Conservation (phyloP, 805 yeast species). For the Metschnikowia baotianmanensis region DNA sequence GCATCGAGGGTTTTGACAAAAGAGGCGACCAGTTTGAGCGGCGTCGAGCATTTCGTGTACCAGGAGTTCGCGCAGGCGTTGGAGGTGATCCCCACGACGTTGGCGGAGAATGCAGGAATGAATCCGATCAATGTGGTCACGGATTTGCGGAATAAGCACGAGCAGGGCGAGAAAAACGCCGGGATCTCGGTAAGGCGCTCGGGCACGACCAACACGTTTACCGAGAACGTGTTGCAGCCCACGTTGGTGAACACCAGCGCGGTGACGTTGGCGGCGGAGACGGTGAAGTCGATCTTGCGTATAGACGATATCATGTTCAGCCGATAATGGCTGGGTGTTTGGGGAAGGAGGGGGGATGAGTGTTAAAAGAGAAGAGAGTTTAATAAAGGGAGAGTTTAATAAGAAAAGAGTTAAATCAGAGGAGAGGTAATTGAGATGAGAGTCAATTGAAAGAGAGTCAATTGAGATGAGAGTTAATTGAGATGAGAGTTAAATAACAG, state of each 20-base stretch:
- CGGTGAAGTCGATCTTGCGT: conserved; percentile 92
- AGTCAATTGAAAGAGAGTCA: no score
- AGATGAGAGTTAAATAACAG: no score
- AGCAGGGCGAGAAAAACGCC: conserved; percentile 85
- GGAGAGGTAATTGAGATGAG: no score
- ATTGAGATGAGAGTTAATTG: no score
- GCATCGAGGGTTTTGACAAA: conserved; percentile 69
- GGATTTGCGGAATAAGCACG: conserved; percentile 88
- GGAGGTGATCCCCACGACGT: conserved; percentile 89
- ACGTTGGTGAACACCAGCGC: conserved; percentile 94
- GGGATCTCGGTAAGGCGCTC: conserved; percentile 95
- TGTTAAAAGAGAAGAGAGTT: no score
- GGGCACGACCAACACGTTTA: conserved; percentile 85
- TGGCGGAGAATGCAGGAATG: conserved; percentile 94
- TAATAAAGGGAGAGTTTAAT: no score
- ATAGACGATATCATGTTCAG: conserved; percentile 92
- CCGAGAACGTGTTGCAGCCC: conserved; percentile 96
- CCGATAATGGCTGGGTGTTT: conserved; percentile 10
- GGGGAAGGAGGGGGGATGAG: no score
- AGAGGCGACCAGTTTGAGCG: conserved; percentile 71
- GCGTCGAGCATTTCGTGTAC: conserved; percentile 88
- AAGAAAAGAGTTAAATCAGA: no score
- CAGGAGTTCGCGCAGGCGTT: conserved; percentile 88
- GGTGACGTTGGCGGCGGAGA: conserved; percentile 90
- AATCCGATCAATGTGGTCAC: conserved; percentile 90